Conservation (phyloP, 495 filamentous ascomycete species). For the Collariella sp. region DNA sequence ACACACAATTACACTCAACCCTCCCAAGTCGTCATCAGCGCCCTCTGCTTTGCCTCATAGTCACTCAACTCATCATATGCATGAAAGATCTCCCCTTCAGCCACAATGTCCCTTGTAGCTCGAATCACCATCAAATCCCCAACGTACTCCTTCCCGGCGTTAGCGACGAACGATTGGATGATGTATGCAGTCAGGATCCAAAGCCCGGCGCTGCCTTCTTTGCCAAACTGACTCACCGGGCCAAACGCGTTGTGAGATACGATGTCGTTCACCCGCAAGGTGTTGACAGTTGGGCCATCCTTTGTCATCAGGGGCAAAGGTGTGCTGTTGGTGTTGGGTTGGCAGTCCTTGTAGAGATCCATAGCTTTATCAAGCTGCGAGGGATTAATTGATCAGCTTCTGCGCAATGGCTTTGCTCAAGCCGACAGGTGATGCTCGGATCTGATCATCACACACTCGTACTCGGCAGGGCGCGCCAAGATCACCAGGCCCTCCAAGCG, state of each 20-base stretch:
- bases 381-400: not conserved
- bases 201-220: not conserved
- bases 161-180: constrained; percentile 1
- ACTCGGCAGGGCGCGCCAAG: too few species aligned
- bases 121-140: not conserved
- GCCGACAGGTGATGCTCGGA: not conserved
- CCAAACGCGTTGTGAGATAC: constrained; percentile 1
- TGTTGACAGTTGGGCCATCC: not conserved
- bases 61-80: not conserved
- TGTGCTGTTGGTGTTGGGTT: not conserved
- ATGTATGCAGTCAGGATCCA: not conserved
- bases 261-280: constrained; percentile 2
- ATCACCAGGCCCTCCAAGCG: too few species aligned
- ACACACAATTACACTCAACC: not conserved
- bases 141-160: not conserved
- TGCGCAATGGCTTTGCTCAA: not conserved
- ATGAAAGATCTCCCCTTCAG: not conserved
- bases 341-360: not conserved
- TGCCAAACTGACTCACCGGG: not conserved
- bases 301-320: not conserved
- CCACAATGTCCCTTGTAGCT: not conserved
- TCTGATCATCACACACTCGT: not conserved
- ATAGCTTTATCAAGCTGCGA: not conserved
- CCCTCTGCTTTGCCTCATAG: not conserved
- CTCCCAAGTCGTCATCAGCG: not conserved